These are phyloP conservation scores for Fusarium pseudograminearum DNA, from an alignment of 2,329 filamentous ascomycete species.

Conservation along the genomic window DNA sequence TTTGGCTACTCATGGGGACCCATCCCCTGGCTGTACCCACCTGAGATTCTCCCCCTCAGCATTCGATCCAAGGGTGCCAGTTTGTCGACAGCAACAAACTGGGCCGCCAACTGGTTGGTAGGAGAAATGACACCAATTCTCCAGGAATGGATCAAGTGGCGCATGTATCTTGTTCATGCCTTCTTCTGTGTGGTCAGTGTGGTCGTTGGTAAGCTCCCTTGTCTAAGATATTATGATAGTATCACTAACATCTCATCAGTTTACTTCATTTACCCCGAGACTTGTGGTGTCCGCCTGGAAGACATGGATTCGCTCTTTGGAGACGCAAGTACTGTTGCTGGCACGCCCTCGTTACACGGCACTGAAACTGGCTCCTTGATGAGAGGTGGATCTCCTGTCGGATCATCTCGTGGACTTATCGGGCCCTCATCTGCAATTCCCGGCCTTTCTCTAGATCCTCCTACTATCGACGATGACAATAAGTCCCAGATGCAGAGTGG, in stretches of 20 bases:
- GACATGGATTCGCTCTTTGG: slow-evolving; percentile 97
- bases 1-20: slow-evolving; percentile 97
- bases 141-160: slow-evolving; percentile 92
- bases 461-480: slow-evolving; percentile 66
- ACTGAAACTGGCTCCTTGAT: slow-evolving; percentile 88
- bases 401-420: slow-evolving; percentile 74
- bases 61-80: slow-evolving; percentile 97
- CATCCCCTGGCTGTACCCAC: slow-evolving; percentile 97
- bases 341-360: slow-evolving; percentile 79
- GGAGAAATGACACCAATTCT: slow-evolving; percentile 94
- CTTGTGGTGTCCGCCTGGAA: slow-evolving; percentile 92
- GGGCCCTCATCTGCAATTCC: slow-evolving; percentile 79
- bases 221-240: slow-evolving; percentile 33
- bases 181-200: slow-evolving; percentile 98
- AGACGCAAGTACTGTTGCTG: slow-evolving; percentile 85
- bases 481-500: slow-evolving; percentile 57
- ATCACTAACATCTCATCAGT: slow-evolving; percentile 66
- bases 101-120: slow-evolving; percentile 98
- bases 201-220: slow-evolving; percentile 84
- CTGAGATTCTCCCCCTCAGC: slow-evolving; percentile 96
- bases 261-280: slow-evolving; percentile 98
- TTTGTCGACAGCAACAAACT: slow-evolving; percentile 95
- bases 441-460: slow-evolving; percentile 83
- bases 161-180: slow-evolving; percentile 92
- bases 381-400: slow-evolving; percentile 76